Percentiles rank a stretch among this genome's conserved stretches.
phyloP scores from a whole-genome alignment of 2,329 filamentous ascomycete species.

The Aureobasidium namibiae region DNA sequence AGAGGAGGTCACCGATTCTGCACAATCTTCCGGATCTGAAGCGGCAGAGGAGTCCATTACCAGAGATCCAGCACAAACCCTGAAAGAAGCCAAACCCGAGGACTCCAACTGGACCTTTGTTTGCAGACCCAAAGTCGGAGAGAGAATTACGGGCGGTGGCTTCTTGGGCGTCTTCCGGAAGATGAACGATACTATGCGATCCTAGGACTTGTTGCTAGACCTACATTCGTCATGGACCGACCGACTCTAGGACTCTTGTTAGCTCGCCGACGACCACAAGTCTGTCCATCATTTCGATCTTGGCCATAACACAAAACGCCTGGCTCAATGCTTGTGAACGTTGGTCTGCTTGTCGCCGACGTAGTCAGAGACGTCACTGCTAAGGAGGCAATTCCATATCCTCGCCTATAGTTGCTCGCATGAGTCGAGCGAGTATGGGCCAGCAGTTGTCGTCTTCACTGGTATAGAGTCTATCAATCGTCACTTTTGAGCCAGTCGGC shows the following conservation, averaged over 20 bases:
- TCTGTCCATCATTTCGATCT: too few species aligned
- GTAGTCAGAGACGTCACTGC: not conserved
- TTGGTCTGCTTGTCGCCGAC: not conserved
- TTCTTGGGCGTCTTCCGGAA: constrained; percentile 31
- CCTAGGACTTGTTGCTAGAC: not conserved
- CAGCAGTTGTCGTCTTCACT: not conserved
- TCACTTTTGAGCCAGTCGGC: not conserved
- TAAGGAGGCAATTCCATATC: not conserved
- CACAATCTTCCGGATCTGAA: constrained; percentile 2
- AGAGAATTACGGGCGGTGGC: constrained; percentile 29
- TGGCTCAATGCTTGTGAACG: not conserved
- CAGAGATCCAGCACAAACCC: not conserved
- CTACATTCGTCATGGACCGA: not conserved
- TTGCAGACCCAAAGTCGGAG: constrained; percentile 33
- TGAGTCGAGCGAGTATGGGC: not conserved
- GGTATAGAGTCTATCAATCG: too few species aligned
- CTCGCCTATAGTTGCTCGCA: not conserved
- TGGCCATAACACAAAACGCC: not conserved
- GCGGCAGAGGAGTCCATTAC: not conserved
- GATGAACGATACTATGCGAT: constrained; percentile 12
- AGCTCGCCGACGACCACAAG: not conserved
- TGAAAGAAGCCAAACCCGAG: constrained; percentile 1
- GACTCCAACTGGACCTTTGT: constrained; percentile 22
- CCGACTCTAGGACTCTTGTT: not conserved
- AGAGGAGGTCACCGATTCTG: not conserved